Base-by-base conservation (phyloP, 192 early-diverging fungal genomes). In the Chytriomyces confervae region DNA sequence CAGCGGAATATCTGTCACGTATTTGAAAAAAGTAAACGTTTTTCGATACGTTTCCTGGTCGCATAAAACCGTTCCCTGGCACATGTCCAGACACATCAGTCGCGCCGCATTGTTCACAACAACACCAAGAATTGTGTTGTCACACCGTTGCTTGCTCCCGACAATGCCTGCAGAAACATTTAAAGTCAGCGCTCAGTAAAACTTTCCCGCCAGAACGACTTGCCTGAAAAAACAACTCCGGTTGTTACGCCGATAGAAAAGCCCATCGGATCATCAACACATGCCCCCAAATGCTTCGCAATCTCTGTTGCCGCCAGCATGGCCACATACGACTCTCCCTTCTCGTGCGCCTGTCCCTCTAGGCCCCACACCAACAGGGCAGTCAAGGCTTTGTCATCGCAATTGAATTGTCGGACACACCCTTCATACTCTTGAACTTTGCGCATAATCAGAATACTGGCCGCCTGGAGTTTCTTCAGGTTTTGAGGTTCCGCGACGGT, bases 321-420 rank as follows among this genome's bases (percentile, higher is more conserved):
- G 5, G 77, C 69, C 0, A 47, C n/a, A n/a, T 10, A 16, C 47
- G 23, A 44, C 36, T 79, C 77, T 43, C 77, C 70, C 61, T 66
- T 73, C 62, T 79, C 78, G 48, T 79, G 78, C 1, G 78, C 50
- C 3, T 46, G 43, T 6, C 78, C 78, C 20, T 73, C 49, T 7
- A 79, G 24, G 3, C 78, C 78, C 72, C 70, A 79, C 6, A 73
- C 47, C 2, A 75, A 23, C 65, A 79, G 61, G 10, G 78, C 78
- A 10, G 71, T 79, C 43, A 79, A 47, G 0, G 63, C 7, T 50
- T 79, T 79, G 43, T 79, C 78, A 48, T 79, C 78, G 45, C 70
- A 79, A 62, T 73, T 75, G 50, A 79, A 71, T 46, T 79, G 78
- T 1, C 78, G 71, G n/a, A 73, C 29, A 24, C 60, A 67, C 29